Conservation (phyloP, 2,329 filamentous ascomycete species). For the Penicillium sp. region DNA sequence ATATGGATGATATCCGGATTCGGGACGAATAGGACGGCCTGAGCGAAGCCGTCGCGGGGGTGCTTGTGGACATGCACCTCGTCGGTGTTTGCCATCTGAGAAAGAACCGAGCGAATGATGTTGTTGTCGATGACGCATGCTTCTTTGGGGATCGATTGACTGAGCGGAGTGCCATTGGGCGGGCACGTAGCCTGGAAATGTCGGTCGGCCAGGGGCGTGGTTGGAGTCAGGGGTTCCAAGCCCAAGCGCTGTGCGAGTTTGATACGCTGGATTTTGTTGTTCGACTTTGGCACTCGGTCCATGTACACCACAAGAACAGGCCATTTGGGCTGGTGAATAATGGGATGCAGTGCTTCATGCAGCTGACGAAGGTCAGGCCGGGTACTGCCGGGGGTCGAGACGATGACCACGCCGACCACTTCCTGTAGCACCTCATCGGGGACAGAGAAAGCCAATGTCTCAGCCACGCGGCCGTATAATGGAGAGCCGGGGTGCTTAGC, state of each 20-base stretch:
- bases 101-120: conserved; percentile 2
- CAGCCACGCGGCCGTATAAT: conserved; percentile 47
- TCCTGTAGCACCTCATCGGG: conserved; percentile 54
- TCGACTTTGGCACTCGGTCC: conserved; percentile 53
- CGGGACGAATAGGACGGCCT: conserved; percentile 16
- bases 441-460: conserved; percentile 54
- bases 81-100: conserved; percentile 5
- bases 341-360: conserved; percentile 47
- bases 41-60: conserved; percentile 17
- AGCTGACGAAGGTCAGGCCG: conserved; percentile 50
- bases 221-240: conserved; percentile 46
- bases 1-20: conserved; percentile 6
- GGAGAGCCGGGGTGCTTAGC: conserved; percentile 39
- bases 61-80: conserved; percentile 18
- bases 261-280: conserved; percentile 58
- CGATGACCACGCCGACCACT: conserved; percentile 53
- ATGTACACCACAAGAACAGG: conserved; percentile 54
- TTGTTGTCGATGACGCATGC: conserved; percentile 35
- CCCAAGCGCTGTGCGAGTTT: conserved; percentile 49
- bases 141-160: conserved; percentile 34
- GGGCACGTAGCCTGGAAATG: conserved; percentile 53
- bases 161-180: conserved; percentile 46
- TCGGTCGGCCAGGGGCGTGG: conserved; percentile 43
- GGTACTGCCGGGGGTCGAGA: conserved; percentile 45
- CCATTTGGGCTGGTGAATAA: conserved; percentile 53